phyloP scores from a whole-genome alignment of 2,329 filamentous ascomycete species.

The Curvularia lunata region DNA sequence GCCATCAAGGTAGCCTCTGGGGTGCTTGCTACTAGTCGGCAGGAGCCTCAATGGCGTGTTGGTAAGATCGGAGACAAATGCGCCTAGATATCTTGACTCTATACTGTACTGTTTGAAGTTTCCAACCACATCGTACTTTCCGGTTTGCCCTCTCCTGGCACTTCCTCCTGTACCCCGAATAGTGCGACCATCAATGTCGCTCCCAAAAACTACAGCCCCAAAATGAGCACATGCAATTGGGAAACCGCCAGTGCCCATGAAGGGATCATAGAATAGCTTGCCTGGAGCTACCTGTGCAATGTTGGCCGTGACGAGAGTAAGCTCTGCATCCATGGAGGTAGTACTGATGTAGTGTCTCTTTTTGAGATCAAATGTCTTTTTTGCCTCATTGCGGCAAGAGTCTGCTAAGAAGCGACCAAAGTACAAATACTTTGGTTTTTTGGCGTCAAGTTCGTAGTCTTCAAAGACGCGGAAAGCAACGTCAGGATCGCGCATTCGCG shows the following conservation, averaged over 20 bases:
- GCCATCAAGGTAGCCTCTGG: constrained; percentile 72
- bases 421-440: constrained; percentile 65
- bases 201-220: constrained; percentile 81
- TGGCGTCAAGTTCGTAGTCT: constrained; percentile 68
- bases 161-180: constrained; percentile 72
- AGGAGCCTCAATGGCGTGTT: constrained; percentile 72
- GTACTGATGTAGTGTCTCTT: constrained; percentile 93
- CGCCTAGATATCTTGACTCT: constrained; percentile 70
- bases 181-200: constrained; percentile 90
- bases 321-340: constrained; percentile 95
- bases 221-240: constrained; percentile 89
- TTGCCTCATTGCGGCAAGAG: constrained; percentile 68
- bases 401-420: constrained; percentile 74
- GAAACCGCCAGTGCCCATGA: constrained; percentile 94
- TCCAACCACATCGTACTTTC: constrained; percentile 60
- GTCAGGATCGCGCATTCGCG: constrained; percentile 72
- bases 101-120: constrained; percentile 89
- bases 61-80: constrained; percentile 85
- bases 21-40: constrained; percentile 11
- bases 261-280: constrained; percentile 91
- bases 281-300: constrained; percentile 82
- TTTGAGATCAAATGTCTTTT: constrained; percentile 84
- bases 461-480: constrained; percentile 82
- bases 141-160: constrained; percentile 48
- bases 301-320: constrained; percentile 90